Conservation (phyloP, 768 basidiomycete species). For the Suillus hirtellus region DNA sequence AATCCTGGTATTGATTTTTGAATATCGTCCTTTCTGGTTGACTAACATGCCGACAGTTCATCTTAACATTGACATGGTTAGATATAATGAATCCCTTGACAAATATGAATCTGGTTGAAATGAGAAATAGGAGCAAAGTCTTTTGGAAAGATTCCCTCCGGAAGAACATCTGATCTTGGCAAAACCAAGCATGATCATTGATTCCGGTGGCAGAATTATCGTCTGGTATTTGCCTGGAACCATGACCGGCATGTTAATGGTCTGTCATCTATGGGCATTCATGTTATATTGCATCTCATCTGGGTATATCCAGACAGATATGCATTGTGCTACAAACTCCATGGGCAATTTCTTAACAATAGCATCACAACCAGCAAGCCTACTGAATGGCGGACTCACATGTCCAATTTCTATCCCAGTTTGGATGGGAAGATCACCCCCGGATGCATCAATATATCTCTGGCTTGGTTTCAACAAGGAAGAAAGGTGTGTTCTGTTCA, state of each 20-base stretch:
- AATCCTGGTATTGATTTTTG: not conserved
- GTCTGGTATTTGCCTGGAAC: slow-evolving; percentile 2
- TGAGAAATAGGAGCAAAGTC: not conserved
- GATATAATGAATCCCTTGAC: not conserved
- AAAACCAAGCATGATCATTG: not conserved
- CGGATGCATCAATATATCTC: slow-evolving; percentile 3
- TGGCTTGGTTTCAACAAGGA: slow-evolving; percentile 4
- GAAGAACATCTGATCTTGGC: not conserved
- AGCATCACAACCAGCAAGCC: not conserved
- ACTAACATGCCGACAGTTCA: not conserved
- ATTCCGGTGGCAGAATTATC: not conserved
- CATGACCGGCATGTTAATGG: not conserved
- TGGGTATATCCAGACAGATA: not conserved
- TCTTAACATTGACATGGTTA: not conserved
- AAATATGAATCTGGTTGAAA: not conserved
- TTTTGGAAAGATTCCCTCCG: not conserved
- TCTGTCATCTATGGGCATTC: not conserved
- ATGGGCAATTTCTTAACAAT: not conserved
- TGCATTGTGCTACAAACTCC: not conserved
- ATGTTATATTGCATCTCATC: not conserved
- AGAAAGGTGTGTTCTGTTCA: not conserved
- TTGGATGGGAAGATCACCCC: not conserved
- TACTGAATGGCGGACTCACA: not conserved
- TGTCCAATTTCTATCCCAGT: not conserved
- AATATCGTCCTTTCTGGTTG: not conserved